Conservation (phyloP, 441 rosid species). For the Hypseocharis bilobata region DNA sequence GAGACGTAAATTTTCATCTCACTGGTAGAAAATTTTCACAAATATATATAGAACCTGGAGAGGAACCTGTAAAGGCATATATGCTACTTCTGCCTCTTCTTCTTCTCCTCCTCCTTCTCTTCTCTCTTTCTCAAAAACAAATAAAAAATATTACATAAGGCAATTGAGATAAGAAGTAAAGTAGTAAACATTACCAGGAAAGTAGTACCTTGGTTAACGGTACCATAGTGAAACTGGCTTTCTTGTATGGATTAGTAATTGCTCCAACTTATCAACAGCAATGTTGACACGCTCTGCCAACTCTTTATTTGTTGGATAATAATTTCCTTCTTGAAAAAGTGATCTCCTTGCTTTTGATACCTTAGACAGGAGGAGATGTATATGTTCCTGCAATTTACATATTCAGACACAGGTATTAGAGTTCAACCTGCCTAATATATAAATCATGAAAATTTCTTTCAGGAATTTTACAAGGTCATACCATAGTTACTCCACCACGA, state of each 20-base stretch:
- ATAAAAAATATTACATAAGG: background rate
- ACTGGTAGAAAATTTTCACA: background rate
- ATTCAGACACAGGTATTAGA: slow-evolving; percentile 12
- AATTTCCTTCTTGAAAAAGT: slow-evolving; percentile 49
- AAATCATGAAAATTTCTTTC: background rate
- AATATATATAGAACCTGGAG: background rate
- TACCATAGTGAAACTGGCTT: slow-evolving; percentile 59
- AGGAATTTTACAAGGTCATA: background rate
- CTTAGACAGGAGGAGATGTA: slow-evolving; percentile 48
- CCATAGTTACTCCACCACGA: background rate
- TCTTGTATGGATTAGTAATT: slow-evolving; percentile 41
- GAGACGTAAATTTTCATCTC: background rate
- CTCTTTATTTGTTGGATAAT: slow-evolving; percentile 48
- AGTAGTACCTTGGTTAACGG: slow-evolving; percentile 67
- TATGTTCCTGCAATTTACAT: slow-evolving; percentile 48
- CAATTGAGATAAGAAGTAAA: background rate
- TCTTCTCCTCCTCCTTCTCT: too few species aligned
- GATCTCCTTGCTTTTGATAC: slow-evolving; percentile 58
- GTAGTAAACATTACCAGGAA: slow-evolving; percentile 44
- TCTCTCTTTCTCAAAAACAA: too few species aligned
- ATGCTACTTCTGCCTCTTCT: too few species aligned
- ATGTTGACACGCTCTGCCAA: slow-evolving; percentile 62
- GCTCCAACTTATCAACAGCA: slow-evolving; percentile 49
- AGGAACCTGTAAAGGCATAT: background rate
- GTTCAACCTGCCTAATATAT: background rate